These are phyloP conservation scores for Gastrolobium bilobum DNA, from an alignment of 306 rosid genomes.

Conservation along the genomic window DNA sequence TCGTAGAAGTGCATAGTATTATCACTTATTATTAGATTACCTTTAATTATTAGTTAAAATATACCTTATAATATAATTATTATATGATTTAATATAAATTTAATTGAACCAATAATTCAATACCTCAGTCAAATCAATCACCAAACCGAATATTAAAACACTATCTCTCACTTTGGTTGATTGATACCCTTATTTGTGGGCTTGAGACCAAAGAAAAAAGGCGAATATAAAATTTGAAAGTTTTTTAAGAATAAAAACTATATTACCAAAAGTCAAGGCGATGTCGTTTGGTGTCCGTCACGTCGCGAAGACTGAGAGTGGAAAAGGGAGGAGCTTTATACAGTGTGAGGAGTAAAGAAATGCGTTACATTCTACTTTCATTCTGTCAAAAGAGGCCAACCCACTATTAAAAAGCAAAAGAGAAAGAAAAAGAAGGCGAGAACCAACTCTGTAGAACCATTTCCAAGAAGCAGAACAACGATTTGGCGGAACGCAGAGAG, in stretches of 20 bases:
- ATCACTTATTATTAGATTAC: no score
- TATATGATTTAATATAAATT: no score
- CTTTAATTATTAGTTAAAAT: no score
- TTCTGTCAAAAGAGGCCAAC: constrained; percentile 12
- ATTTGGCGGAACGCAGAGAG: background rate
- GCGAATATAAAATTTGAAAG: background rate
- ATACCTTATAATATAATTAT: no score
- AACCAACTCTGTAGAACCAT: constrained; percentile 17
- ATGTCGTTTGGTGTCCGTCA: constrained; percentile 39
- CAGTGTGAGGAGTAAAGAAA: constrained; percentile 28
- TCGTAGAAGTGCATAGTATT: no score
- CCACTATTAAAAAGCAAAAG: background rate
- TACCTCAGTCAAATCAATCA: no score
- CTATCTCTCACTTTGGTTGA: no score
- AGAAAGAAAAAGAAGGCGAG: background rate
- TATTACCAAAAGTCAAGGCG: constrained; percentile 28
- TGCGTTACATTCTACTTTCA: constrained; percentile 25
- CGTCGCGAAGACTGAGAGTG: background rate
- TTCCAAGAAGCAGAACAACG: constrained; percentile 24
- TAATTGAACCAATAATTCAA: no score
- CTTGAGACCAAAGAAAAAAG: background rate
- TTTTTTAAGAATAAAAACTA: background rate
- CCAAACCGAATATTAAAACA: no score
- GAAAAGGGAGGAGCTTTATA: constrained; percentile 16
- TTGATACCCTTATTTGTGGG: no score